phyloP scores from a whole-genome alignment of 192 early-diverging fungal species.

The Coemansia nantahalensis region DNA sequence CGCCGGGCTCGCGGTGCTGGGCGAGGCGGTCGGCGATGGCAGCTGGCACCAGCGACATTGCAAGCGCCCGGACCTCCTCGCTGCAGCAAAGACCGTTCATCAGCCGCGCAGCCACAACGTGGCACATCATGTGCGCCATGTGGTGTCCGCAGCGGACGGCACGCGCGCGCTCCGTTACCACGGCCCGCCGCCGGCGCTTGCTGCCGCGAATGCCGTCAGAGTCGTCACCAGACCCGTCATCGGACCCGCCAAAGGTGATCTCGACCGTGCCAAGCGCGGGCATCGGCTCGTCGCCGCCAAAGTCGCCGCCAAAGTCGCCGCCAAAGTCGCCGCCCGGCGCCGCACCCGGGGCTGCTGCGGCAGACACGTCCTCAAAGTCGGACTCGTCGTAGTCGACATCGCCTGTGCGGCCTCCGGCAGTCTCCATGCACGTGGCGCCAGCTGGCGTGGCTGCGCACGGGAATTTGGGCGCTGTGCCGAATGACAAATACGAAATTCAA shows the following conservation, averaged over 20 bases:
- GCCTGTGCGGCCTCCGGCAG: not conserved
- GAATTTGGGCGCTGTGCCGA: too few species aligned
- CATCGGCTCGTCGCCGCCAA: conserved; percentile 18
- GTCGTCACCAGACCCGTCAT: not conserved
- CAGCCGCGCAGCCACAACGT: conserved; percentile 6
- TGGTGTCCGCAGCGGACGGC: conserved; percentile 36
- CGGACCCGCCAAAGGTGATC: conserved; percentile 25
- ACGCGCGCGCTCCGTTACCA: conserved; percentile 34
- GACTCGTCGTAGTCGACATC: not conserved
- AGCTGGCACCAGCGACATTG: conserved; percentile 26
- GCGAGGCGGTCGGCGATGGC: conserved; percentile 14
- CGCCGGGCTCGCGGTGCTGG: conserved; percentile 26
- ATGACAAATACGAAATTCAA: too few species aligned
- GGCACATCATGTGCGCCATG: conserved; percentile 29
- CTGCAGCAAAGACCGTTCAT: conserved; percentile 20
- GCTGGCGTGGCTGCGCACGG: too few species aligned
- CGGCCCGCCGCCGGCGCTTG: conserved; percentile 6
- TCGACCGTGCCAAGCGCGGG: conserved; percentile 48
- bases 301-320: conserved; percentile 2
- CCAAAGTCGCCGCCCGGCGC: not conserved
- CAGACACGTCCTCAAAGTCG: conserved; percentile 11
- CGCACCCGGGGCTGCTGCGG: not conserved
- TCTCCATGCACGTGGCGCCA: too few species aligned
- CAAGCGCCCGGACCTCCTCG: conserved; percentile 5
- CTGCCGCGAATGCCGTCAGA: not conserved